A percentile compares a stretch with the other conserved stretches of the same genome.
Conservation (phyloP, 2,329 filamentous ascomycete genomes). For the Huntiella savannae region DNA sequence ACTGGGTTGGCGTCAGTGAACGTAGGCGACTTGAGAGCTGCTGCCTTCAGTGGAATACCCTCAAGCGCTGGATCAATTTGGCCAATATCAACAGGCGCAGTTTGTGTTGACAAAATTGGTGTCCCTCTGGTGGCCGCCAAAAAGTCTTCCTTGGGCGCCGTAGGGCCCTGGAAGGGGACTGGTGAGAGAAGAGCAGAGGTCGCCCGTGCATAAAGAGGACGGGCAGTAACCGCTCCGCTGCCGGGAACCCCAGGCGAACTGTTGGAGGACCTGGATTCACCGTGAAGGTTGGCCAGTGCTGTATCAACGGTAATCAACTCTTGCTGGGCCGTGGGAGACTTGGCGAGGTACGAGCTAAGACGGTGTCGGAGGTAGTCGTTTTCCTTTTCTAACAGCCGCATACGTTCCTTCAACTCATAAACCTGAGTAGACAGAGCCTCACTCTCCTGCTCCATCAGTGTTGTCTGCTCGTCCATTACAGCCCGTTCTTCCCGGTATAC, state of each 20-base stretch:
- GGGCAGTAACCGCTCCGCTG: slow-evolving; percentile 1
- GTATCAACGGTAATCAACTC: background rate
- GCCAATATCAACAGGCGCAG: slow-evolving; percentile 34
- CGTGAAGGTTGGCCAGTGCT: background rate
- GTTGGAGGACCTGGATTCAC: background rate
- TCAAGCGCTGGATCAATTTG: slow-evolving; percentile 40
- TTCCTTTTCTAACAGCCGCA: background rate
- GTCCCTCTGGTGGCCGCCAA: slow-evolving; percentile 14
- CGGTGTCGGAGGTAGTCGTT: background rate
- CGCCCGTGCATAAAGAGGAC: background rate
- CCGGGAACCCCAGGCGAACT: background rate
- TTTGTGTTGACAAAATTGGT: background rate
- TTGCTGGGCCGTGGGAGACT: background rate
- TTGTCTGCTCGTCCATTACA: slow-evolving; percentile 32
- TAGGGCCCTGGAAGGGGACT: slow-evolving; percentile 5
- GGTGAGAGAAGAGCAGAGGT: slow-evolving; percentile 2
- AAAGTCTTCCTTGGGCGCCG: slow-evolving; percentile 18
- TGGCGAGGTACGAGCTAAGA: background rate
- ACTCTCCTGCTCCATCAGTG: slow-evolving; percentile 28
- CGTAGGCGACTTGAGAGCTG: slow-evolving; percentile 31
- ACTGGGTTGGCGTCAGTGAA: slow-evolving; percentile 23
- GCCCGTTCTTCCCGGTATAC: slow-evolving; percentile 35
- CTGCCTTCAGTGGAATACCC: slow-evolving; percentile 36
- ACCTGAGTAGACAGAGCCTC: slow-evolving; percentile 15
- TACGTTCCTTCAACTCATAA: background rate